Conservation (phyloP, 345 rosid species). For the Combretum micranthum region DNA sequence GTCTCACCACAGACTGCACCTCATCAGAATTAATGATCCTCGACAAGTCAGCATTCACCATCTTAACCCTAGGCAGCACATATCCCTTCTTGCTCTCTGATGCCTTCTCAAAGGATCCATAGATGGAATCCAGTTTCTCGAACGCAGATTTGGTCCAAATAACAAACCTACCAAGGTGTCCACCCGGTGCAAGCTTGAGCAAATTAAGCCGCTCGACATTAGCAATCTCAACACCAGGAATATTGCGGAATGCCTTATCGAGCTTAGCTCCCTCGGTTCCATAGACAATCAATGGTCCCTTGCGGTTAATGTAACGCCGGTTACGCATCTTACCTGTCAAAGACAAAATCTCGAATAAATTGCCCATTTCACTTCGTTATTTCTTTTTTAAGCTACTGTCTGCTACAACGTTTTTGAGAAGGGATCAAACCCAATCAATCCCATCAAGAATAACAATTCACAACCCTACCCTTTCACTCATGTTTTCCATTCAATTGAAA, state of each 20-base stretch:
- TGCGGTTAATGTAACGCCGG: conserved; percentile 28
- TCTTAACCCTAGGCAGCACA: conserved; percentile 16
- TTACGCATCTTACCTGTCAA: conserved; percentile 9
- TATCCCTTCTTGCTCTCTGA: conserved; percentile 15
- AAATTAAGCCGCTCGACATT: conserved; percentile 38
- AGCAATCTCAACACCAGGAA: conserved; percentile 38
- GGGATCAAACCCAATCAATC: no score
- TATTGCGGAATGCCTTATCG: conserved; percentile 38
- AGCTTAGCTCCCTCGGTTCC: conserved; percentile 37
- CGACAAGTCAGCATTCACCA: conserved; percentile 17
- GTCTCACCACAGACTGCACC: conserved; percentile 34
- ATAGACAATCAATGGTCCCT: conserved; percentile 34
- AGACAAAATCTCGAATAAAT: no score
- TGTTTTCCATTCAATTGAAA: no score
- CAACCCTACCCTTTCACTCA: no score
- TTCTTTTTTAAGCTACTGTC: no score
- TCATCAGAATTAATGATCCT: conserved; percentile 39
- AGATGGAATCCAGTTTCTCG: conserved; percentile 41
- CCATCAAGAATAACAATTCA: no score
- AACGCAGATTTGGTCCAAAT: conserved; percentile 43
- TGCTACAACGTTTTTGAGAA: no score
- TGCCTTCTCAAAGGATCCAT: conserved; percentile 30
- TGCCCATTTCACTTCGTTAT: no score
- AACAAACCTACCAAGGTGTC: conserved; percentile 39
- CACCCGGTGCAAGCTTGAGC: conserved; percentile 43